Conservation (phyloP, 139 green algal species). For the Zygnema cylindricum region DNA sequence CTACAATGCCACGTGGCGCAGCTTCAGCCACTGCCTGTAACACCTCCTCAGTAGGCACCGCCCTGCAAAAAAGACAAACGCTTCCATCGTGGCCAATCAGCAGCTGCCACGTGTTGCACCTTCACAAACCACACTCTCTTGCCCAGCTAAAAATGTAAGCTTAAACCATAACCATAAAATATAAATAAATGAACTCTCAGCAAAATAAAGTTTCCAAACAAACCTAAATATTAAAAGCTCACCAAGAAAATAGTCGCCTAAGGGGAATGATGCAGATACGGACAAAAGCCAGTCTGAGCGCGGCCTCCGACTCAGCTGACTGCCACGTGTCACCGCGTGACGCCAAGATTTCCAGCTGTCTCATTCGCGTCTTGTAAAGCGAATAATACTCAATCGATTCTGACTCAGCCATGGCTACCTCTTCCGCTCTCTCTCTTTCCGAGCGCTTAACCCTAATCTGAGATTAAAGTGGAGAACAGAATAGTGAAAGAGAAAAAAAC, state of each 20-base stretch:
- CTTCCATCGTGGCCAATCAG: background rate
- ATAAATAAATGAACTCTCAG: too few relatives aligned
- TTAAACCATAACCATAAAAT: too few relatives aligned
- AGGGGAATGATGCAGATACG: background rate
- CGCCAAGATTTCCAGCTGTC: background rate
- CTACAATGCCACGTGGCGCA: background rate
- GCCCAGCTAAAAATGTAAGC: too few relatives aligned
- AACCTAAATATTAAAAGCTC: background rate
- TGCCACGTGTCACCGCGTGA: background rate
- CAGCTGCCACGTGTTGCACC: too few relatives aligned
- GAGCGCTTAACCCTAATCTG: too few relatives aligned
- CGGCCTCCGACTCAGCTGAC: background rate
- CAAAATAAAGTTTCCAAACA: too few relatives aligned
- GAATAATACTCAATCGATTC: too few relatives aligned
- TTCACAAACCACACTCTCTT: too few relatives aligned
- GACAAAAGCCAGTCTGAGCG: background rate
- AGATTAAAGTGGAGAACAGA: too few relatives aligned
- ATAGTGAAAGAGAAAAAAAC: too few relatives aligned
- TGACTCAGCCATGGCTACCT: too few relatives aligned
- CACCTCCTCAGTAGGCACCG: background rate
- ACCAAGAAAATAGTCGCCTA: slow-evolving; percentile 3
- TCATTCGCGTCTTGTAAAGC: background rate
- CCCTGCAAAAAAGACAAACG: slow-evolving; percentile 2
- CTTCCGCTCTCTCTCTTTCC: too few relatives aligned
- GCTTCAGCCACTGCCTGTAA: background rate